phyloP scores from a whole-genome alignment of 805 yeast genomes.

The Wickerhamomyces canadensis region DNA sequence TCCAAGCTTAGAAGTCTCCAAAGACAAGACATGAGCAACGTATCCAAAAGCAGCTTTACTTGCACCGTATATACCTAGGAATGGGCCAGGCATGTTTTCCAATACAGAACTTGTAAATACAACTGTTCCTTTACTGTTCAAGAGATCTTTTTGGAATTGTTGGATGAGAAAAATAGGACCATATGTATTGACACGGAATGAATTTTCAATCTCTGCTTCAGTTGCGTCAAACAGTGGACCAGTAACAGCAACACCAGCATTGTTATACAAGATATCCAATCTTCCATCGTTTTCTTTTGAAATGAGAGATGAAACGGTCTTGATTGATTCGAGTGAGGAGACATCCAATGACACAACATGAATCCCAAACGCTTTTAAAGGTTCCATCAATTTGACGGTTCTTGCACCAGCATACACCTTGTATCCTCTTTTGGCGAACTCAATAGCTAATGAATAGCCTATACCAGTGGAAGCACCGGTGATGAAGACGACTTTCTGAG shows the following conservation, averaged over 20 bases:
- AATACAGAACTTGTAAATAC: slow-evolving; percentile 35
- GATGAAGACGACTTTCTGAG: too few relatives aligned
- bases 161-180: slow-evolving; percentile 57
- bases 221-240: slow-evolving; percentile 30
- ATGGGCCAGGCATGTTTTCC: slow-evolving; percentile 13
- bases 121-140: slow-evolving; percentile 30
- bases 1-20: neutral
- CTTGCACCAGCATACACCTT: slow-evolving; percentile 66
- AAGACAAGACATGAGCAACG: neutral
- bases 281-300: slow-evolving; percentile 31
- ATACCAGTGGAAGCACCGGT: slow-evolving; percentile 49
- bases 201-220: neutral
- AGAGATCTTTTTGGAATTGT: slow-evolving; percentile 25
- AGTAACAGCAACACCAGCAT: slow-evolving; percentile 57
- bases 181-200: slow-evolving; percentile 51
- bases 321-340: slow-evolving; percentile 28
- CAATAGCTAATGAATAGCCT: slow-evolving; percentile 39
- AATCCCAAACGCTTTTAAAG: slow-evolving; percentile 32
- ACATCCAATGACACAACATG: slow-evolving; percentile 48
- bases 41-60: slow-evolving; percentile 48
- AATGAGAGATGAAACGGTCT: neutral
- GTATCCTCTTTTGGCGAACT: slow-evolving; percentile 43
- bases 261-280: slow-evolving; percentile 55
- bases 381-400: slow-evolving; percentile 49
- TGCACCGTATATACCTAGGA: slow-evolving; percentile 55